Base-by-base conservation (phyloP, 345 rosid genomes). In the Excoecaria agallocha region DNA sequence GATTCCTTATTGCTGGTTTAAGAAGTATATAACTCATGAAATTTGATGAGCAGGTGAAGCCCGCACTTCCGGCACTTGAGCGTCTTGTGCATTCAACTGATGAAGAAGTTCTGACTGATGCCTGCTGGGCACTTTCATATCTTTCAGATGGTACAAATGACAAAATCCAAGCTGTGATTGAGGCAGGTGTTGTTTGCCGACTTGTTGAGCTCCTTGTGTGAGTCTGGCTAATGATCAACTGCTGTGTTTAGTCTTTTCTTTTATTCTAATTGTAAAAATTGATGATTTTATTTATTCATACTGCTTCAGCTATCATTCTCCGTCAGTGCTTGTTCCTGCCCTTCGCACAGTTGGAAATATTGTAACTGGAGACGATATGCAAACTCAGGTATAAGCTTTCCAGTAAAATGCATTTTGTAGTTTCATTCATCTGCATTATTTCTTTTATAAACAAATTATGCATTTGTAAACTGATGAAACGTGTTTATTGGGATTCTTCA, bases 91-190 rank as follows among this genome's bases (percentile, higher is more conserved):
- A 63, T 72, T 74, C 78, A 38, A 69, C 74, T 69, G 82, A 79
- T 64, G 78, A 79, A 48, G 82, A 79, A 74, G 78, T 79, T 51
- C 39, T 79, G 16, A 70, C 78, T 15, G 78, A 79, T 74, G 78
- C 82, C 15, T 79, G 82, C 12, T 79, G 75, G 82, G 82, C 78
- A 13, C 78, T 74, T 45, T 79, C 82, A 2, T 79, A 79, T 79
- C 82, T 79, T 41, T 74, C 75, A 17, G 82, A 74, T 79, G 82
- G 78, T 38, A 79, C 78, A 70, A 66, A 79, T 65, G 82, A 79
- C 55, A 74, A 74, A 70, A 79, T 79, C 22, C 78, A 79, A 70
- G 82, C 82, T 79, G 82, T 74, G 19, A 70, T 79, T 38, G 82
- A 74, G 61, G 71, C 82, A 30, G 78, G 78, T 35, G 75, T 74